Evolutionary conservation across 352 stramenopile species (phyloP), one percentile per base, ranked within the genome.

Genomic region (Halophytophthora polymorphica): DNA sequence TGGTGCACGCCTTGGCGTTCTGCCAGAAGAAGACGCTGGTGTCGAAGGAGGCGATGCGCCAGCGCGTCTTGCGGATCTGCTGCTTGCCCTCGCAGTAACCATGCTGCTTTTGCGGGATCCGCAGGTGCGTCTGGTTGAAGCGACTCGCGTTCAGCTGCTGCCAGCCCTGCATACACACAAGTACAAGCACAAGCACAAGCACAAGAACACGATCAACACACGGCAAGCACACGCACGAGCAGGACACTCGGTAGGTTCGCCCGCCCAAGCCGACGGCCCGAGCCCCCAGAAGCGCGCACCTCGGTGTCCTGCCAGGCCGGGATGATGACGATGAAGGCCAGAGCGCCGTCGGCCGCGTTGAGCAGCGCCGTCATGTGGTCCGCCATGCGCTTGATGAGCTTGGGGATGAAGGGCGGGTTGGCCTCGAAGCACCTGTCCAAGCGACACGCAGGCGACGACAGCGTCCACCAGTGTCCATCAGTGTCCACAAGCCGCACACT

Each of bases 1-100:
- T 76, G 41, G 46, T 71, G 28, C 52, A 64, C 2, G 84, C 95
- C 43, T 81, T 82, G 21, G 69, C 59, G 56, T 98, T 98, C 58
- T 98, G 95, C 71, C 95, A 95, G 61, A 98, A 98, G 63, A 98
- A 97, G 6, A 98, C 74, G 57, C 88, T 97, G 22, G 95, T 98
- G 60, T 98, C 90, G 61, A 98, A 98, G 10, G 92, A 98, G 42
- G 90, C 85, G 23, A 97, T 89, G 22, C 88, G 85, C 80, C 86
- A 96, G 7, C 83, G 72, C 19, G 77, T 95, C 57, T 86, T 87
- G 22, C 89, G 76, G 43, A 95, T 86, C 47, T 97, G 89, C 61
- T 97, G 88, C 50, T 93, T 95, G 46, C 90, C 90, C 55, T 97
- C 90, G 45, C 80, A 95, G 64, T 96, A 97, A 7, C 84, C 86